phyloP scores from a whole-genome alignment of 2,329 filamentous ascomycete species.

The Nothopassalora personata region DNA sequence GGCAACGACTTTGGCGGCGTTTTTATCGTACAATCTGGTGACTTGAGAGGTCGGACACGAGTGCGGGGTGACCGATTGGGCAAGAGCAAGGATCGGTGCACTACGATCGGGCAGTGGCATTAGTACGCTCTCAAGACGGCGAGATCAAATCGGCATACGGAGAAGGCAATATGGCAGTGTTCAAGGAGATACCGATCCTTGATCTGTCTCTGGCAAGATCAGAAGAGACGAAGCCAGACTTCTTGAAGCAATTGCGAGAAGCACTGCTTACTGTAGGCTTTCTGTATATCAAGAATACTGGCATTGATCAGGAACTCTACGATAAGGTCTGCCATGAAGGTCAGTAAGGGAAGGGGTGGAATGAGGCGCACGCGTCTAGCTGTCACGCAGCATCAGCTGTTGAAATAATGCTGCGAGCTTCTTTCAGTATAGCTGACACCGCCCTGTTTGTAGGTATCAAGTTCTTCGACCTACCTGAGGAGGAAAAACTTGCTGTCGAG shows the following conservation, averaged over 20 bases:
- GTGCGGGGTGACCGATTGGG: neutral
- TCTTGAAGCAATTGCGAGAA: conserved; percentile 65
- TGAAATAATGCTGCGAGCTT: too few relatives aligned
- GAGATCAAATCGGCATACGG: neutral
- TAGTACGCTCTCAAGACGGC: too few relatives aligned
- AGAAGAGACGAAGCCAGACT: conserved; percentile 62
- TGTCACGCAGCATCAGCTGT: too few relatives aligned
- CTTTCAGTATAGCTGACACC: too few relatives aligned
- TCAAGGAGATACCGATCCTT: conserved; percentile 70
- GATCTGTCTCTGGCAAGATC: conserved; percentile 64
- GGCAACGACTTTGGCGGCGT: conserved; percentile 13
- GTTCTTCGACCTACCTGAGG: conserved; percentile 71
- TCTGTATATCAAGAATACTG: conserved; percentile 75
- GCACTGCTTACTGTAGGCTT: conserved; percentile 85
- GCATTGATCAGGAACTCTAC: conserved; percentile 62
- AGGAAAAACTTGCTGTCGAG: conserved; percentile 64
- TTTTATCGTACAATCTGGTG: conserved; percentile 12
- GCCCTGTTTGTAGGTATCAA: conserved; percentile 34
- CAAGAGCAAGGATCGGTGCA: neutral
- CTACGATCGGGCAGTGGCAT: neutral
- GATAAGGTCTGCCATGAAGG: conserved; percentile 62
- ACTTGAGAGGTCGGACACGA: neutral
- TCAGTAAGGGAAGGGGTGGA: too few relatives aligned
- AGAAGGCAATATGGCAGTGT: conserved; percentile 34
- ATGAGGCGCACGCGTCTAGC: too few relatives aligned